Evolutionary conservation across 1,139 yeast genomes (phyloP).

Genomic region (Yamadazyma atmosphaerica): DNA sequence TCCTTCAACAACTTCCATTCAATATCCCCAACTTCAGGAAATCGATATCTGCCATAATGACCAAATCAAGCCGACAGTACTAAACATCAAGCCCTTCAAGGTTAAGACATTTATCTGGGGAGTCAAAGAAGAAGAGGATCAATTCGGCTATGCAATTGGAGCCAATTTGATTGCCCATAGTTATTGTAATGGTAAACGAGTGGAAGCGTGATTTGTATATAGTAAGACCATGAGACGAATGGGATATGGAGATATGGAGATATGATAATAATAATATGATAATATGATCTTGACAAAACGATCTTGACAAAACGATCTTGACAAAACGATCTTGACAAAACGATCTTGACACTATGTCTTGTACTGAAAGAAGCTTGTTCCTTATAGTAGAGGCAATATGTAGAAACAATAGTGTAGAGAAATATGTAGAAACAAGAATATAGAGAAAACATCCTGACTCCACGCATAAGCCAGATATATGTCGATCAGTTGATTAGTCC

Average conservation of each 20-base stretch:
- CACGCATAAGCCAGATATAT: too few relatives aligned
- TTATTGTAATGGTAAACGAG: conserved; percentile 20
- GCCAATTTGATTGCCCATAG: conserved; percentile 16
- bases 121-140: conserved; percentile 20
- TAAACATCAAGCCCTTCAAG: conserved; percentile 6
- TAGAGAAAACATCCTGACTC: too few relatives aligned
- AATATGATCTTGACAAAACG: too few relatives aligned
- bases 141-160: conserved; percentile 25
- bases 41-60: conserved; percentile 22
- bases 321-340: too few relatives aligned
- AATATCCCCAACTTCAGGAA: conserved; percentile 19
- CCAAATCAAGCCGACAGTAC: conserved; percentile 9
- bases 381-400: too few relatives aligned
- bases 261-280: too few relatives aligned
- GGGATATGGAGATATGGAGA: too few relatives aligned
- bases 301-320: too few relatives aligned
- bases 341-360: too few relatives aligned
- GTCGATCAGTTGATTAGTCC: conserved; percentile 49
- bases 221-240: background rate
- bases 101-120: conserved; percentile 20
- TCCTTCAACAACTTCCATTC: conserved; percentile 12
- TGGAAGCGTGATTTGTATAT: conserved; percentile 11
- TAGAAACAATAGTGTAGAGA: too few relatives aligned
- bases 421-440: too few relatives aligned
- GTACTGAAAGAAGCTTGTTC: too few relatives aligned